Conservation (phyloP, 306 rosid genomes). For the Rosa rugosa region DNA sequence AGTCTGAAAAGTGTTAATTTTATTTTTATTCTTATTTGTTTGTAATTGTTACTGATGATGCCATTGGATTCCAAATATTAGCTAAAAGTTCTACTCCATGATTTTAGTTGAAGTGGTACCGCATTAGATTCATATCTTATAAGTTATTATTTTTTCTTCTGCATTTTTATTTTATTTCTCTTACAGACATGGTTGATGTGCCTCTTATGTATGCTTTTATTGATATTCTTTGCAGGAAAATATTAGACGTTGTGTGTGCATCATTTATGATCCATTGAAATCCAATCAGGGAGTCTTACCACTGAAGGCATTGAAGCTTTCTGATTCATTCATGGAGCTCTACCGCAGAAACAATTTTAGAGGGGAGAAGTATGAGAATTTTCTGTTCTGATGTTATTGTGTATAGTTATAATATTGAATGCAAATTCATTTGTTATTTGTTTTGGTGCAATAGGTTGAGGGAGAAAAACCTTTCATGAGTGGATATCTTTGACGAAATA, state of each 20-base stretch:
- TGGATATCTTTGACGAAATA: constrained; percentile 94
- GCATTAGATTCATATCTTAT: not conserved
- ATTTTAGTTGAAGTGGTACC: too few species aligned
- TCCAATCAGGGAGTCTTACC: constrained; percentile 92
- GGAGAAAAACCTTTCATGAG: constrained; percentile 94
- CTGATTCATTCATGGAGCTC: constrained; percentile 94
- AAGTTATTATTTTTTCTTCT: not conserved
- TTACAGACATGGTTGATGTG: not conserved
- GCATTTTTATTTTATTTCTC: not conserved
- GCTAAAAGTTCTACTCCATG: too few species aligned
- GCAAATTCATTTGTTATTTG: constrained; percentile 27
- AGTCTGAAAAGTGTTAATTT: too few species aligned
- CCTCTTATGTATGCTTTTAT: not conserved
- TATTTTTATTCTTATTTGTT: too few species aligned
- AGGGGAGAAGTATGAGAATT: constrained; percentile 81
- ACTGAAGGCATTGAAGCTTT: constrained; percentile 86
- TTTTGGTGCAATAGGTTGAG: constrained; percentile 64
- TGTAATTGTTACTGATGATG: too few species aligned
- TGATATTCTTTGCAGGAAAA: constrained; percentile 61
- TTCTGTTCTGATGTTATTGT: not conserved
- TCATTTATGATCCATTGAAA: constrained; percentile 90
- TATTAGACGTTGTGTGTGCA: constrained; percentile 90
- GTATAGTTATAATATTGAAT: constrained; percentile 22
- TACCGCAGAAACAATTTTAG: constrained; percentile 83
- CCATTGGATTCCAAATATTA: too few species aligned